A percentile compares a stretch with the other conserved stretches of the same genome.
Conservation (phyloP, 2,329 filamentous ascomycete species). For the Rhytidhysteron rufulum region DNA sequence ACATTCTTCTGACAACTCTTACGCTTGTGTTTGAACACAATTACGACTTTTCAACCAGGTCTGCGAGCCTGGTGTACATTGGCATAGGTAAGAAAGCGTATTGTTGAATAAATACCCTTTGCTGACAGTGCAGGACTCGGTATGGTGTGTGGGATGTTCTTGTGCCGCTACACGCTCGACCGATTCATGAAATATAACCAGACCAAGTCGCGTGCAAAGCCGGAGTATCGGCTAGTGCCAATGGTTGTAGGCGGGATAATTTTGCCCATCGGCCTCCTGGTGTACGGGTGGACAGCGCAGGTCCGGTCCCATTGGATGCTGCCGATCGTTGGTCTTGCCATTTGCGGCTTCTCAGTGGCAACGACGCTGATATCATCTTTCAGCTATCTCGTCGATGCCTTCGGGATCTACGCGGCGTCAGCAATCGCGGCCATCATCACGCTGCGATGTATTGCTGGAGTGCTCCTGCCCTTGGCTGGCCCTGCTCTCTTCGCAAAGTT, state of each 20-base stretch:
- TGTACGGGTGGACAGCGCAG: constrained; percentile 53
- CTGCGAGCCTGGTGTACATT: constrained; percentile 10
- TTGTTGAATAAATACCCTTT: no score
- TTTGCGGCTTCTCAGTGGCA: no score
- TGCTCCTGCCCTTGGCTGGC: constrained; percentile 56
- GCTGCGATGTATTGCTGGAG: constrained; percentile 51
- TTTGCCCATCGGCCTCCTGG: constrained; percentile 32
- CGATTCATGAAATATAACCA: constrained; percentile 14
- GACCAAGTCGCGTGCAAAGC: constrained; percentile 7
- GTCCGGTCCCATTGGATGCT: no score
- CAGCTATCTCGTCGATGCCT: constrained; percentile 62
- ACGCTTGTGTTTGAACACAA: constrained; percentile 9
- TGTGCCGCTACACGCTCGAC: constrained; percentile 24
- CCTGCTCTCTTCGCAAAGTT: constrained; percentile 54
- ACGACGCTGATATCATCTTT: constrained; percentile 33
- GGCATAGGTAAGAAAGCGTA: constrained; percentile 12
- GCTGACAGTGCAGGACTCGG: no score
- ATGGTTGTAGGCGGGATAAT: constrained; percentile 17
- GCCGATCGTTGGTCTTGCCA: no score
- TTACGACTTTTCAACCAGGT: constrained; percentile 8
- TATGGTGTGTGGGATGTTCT: constrained; percentile 20
- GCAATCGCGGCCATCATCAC: constrained; percentile 59
- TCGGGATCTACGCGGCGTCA: constrained; percentile 29
- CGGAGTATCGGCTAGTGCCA: constrained; percentile 29
- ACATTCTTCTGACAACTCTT: constrained; percentile 14